Percentiles rank a stretch among this genome's conserved stretches.
phyloP scores from a whole-genome alignment of 495 filamentous ascomycete genomes.

The Penicillium nucicola region DNA sequence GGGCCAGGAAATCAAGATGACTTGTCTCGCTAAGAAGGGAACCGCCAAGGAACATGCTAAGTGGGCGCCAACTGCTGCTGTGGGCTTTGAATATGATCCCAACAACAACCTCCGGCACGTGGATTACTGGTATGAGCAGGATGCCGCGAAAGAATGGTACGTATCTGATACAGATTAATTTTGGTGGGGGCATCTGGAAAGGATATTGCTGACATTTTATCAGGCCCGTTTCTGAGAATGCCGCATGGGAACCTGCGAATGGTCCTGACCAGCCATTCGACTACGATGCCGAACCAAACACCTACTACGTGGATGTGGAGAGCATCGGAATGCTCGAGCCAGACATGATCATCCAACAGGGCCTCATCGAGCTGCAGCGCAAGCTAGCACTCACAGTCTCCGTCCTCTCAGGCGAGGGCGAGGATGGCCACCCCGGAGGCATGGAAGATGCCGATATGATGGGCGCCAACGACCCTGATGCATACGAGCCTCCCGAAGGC shows the following conservation, averaged over 20 bases:
- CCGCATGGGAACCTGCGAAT: slow-evolving; percentile 75
- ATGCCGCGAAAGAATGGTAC: slow-evolving; percentile 85
- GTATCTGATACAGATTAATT: slow-evolving; percentile 28
- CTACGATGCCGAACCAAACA: slow-evolving; percentile 78
- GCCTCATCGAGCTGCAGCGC: slow-evolving; percentile 82
- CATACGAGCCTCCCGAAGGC: slow-evolving; percentile 54
- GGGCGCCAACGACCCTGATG: slow-evolving; percentile 60
- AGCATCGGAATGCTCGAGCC: slow-evolving; percentile 83
- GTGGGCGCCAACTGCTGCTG: slow-evolving; percentile 86
- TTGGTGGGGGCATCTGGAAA: background rate
- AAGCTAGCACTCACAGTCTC: slow-evolving; percentile 87
- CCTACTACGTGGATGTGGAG: slow-evolving; percentile 92
- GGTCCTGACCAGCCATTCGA: slow-evolving; percentile 82
- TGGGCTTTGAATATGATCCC: slow-evolving; percentile 97
- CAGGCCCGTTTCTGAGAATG: slow-evolving; percentile 85
- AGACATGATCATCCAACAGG: slow-evolving; percentile 80
- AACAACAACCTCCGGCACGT: slow-evolving; percentile 88
- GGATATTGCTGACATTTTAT: no score
- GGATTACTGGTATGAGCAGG: slow-evolving; percentile 90
- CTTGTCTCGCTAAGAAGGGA: slow-evolving; percentile 94
- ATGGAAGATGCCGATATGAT: slow-evolving; percentile 51
- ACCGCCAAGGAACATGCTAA: slow-evolving; percentile 99
- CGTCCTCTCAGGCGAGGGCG: slow-evolving; percentile 53
- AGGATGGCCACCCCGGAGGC: slow-evolving; percentile 46
- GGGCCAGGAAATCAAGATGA: slow-evolving; percentile 82